Evolutionary conservation across 805 yeast genomes (phyloP).

Genomic region (Candida coquimbonensis): DNA sequence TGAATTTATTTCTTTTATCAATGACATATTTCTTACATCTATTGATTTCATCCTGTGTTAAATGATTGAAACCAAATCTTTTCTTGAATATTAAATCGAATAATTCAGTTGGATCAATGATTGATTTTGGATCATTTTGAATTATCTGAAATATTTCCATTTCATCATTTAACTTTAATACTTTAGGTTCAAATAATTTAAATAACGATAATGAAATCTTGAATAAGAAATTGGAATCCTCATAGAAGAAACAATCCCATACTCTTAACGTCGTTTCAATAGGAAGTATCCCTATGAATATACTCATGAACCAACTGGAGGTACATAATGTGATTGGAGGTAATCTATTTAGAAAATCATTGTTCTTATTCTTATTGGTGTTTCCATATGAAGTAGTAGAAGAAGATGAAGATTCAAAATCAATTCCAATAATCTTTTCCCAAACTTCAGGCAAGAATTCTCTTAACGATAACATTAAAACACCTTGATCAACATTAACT

Average conservation of each 20-base stretch:
- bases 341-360: conserved; percentile 57
- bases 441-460: conserved; percentile 83
- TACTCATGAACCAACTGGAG: conserved; percentile 97
- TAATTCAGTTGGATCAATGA: conserved; percentile 62
- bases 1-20: conserved; percentile 38
- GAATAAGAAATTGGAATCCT: conserved; percentile 81
- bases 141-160: conserved; percentile 76
- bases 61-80: conserved; percentile 61
- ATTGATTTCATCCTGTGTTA: conserved; percentile 76
- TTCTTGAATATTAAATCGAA: conserved; percentile 73
- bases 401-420: conserved; percentile 24
- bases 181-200: conserved; percentile 63
- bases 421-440: conserved; percentile 37
- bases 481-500: conserved; percentile 92
- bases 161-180: conserved; percentile 38
- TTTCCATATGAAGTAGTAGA: not conserved
- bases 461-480: conserved; percentile 75
- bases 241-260: conserved; percentile 94
- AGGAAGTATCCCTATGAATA: conserved; percentile 87
- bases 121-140: conserved; percentile 71
- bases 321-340: conserved; percentile 93
- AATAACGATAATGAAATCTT: conserved; percentile 76
- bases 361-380: conserved; percentile 15
- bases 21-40: conserved; percentile 74
- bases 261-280: conserved; percentile 81